A percentile compares a stretch with the other conserved stretches of the same genome.
These are phyloP conservation scores for Fraxinus latifolia DNA, from an alignment of 305 asterid species.

Conservation along the genomic window DNA sequence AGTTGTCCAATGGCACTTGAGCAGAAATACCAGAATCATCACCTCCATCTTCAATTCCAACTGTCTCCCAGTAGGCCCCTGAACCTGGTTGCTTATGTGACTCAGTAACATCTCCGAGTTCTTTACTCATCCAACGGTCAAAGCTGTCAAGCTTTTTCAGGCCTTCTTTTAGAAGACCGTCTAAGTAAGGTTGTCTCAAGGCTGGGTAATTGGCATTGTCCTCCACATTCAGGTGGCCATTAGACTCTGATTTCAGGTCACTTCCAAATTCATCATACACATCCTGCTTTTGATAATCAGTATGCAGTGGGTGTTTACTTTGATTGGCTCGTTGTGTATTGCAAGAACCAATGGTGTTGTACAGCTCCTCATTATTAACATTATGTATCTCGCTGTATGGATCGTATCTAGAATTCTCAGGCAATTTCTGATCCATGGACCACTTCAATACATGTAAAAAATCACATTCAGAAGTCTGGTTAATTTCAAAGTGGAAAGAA, in stretches of 20 bases:
- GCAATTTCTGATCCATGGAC: conserved; percentile 49
- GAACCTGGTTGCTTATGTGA: conserved; percentile 55
- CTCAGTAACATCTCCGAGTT: conserved; percentile 87
- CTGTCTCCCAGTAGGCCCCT: conserved; percentile 72
- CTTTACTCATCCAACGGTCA: conserved; percentile 95
- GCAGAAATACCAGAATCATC: conserved; percentile 51
- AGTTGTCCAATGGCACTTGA: conserved; percentile 60
- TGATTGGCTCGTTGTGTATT: conserved; percentile 36
- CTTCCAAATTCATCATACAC: conserved; percentile 35
- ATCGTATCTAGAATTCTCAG: conserved; percentile 17
- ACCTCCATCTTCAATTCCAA: conserved; percentile 60
- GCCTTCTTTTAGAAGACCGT: conserved; percentile 61
- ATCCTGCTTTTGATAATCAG: conserved; percentile 39
- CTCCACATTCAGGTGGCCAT: conserved; percentile 39
- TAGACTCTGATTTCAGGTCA: conserved; percentile 39
- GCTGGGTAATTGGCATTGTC: conserved; percentile 49
- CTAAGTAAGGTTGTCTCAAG: conserved; percentile 58
- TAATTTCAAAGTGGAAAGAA: conserved; percentile 19
- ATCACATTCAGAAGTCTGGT: conserved; percentile 50
- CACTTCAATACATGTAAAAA: conserved; percentile 39
- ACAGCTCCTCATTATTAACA: conserved; percentile 37
- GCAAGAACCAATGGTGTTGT: conserved; percentile 31
- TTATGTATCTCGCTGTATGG: conserved; percentile 18
- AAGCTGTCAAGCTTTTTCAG: conserved; percentile 93
- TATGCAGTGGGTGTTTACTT: conserved; percentile 35